These are phyloP conservation scores for Eucalyptus rudis DNA, from an alignment of 345 rosid species.

Conservation along the genomic window DNA sequence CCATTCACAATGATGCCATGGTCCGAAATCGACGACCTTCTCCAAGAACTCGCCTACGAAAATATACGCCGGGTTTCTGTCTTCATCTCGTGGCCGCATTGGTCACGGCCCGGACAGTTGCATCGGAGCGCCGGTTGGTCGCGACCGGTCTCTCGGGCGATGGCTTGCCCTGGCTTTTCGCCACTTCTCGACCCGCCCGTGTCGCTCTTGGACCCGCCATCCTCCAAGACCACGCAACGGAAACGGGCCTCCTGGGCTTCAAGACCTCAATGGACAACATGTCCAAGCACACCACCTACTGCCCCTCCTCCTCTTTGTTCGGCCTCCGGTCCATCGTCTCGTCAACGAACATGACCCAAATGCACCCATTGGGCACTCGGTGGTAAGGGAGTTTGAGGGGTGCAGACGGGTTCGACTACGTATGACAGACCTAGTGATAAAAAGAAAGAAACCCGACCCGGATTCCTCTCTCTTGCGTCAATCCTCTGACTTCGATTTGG, in stretches of 20 bases:
- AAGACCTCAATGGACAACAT: not conserved
- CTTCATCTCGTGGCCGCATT: not conserved
- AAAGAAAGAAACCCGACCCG: not conserved
- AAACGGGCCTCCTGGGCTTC: not conserved
- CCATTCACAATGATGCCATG: not conserved
- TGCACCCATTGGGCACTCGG: not conserved
- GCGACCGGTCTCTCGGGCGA: not conserved
- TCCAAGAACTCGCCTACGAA: not conserved
- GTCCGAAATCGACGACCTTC: not conserved
- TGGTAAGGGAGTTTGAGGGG: no score
- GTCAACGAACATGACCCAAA: not conserved
- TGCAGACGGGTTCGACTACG: not conserved
- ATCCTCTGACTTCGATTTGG: not conserved
- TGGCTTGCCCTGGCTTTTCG: not conserved
- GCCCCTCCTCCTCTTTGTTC: not conserved
- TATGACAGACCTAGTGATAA: accelerated
- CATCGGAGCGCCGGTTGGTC: not conserved
- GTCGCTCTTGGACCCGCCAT: not conserved
- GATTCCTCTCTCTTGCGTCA: not conserved
- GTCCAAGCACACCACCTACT: not conserved
- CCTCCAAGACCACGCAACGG: not conserved
- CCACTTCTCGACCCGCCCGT: not conserved
- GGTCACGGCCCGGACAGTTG: not conserved
- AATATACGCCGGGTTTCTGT: not conserved
- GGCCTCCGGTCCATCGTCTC: not conserved